Base-by-base conservation (phyloP, 1,284 basidiomycete species). In the Moesziomyces parantarcticus region DNA sequence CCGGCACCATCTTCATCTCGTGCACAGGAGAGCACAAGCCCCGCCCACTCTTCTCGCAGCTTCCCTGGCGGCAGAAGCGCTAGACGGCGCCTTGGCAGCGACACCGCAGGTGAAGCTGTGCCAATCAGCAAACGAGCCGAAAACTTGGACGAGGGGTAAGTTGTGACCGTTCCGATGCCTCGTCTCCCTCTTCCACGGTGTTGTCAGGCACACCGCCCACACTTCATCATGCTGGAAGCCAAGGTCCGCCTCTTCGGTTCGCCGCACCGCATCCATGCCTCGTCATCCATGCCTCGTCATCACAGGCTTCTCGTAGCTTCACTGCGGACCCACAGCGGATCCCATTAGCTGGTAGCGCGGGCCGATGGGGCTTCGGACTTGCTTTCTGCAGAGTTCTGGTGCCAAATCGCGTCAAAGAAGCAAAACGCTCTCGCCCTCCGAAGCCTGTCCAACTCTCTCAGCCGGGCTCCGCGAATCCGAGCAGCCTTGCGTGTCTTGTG, bases 1-100 rank as follows among this genome's bases (percentile, higher is more conserved):
- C 65, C 51, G 50, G 53, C 65, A 23, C 47, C 58, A 26, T 58
- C 65, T 43, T 62, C 55, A 62, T 58, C 54, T 53, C 43, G 18
- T 10, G 13, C 32, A n/a, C 43, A 32, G 40, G 46, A 34, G 26
- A 3, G 41, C 29, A 29, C n/a, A 13, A 36, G 18, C 23, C 11
- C 58, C 58, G 10, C 55, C 56, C 55, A 61, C 58, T 34, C 47
- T 10, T 26, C 16, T 9, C 26, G 43, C 36, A 39, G 36, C 36
- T 16, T 14, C 5, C n/a, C 22, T 20, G 7, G 45, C 11, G 16
- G 39, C 20, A 43, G 29, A 22, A 39, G 20, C 4, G 13, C 29
- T 13, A 47, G 45, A 14, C 46, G 42, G 29, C 45, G 39, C 6
- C 32, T 49, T 8, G 26, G 11, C 18, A 18, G 23, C 43, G 49